These are phyloP conservation scores for Blastobotrys capitulatus DNA, from an alignment of 1,139 yeast genomes.

Conservation along the genomic window DNA sequence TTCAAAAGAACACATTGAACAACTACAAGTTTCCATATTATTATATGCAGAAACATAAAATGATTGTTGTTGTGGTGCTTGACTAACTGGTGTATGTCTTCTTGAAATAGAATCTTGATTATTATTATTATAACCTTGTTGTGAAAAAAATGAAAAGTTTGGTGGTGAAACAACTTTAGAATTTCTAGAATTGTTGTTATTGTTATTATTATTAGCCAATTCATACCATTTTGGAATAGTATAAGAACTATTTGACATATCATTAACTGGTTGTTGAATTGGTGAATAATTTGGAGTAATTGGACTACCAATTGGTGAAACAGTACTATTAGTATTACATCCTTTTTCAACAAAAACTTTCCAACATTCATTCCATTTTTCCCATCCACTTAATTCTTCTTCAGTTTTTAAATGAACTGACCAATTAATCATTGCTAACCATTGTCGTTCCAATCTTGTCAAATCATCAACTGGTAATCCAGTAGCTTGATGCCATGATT, in stretches of 20 bases:
- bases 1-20: conserved; percentile 20
- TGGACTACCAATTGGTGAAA: conserved; percentile 7
- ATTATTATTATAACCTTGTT: conserved; percentile 15
- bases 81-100: neutral
- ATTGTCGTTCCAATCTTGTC: conserved; percentile 62
- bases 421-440: conserved; percentile 49
- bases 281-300: neutral
- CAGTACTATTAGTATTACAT: neutral
- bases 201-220: conserved; percentile 14
- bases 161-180: neutral
- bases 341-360: conserved; percentile 15
- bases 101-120: neutral
- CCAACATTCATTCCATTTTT: conserved; percentile 38
- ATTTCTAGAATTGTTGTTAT: neutral
- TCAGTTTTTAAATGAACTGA: conserved; percentile 27
- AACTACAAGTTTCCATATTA: conserved; percentile 20
- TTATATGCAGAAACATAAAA: conserved; percentile 20
- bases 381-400: conserved; percentile 34
- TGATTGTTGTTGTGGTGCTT: conserved; percentile 12
- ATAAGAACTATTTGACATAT: conserved; percentile 9
- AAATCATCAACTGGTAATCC: conserved; percentile 60
- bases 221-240: conserved; percentile 26
- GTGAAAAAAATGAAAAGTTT: conserved; percentile 18
- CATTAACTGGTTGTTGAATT: neutral
- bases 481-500: conserved; percentile 94